A percentile compares a stretch with the other conserved stretches of the same genome.
These are phyloP conservation scores for Fomitiporia mediterranea DNA, from an alignment of 1,284 basidiomycete genomes.

Conservation along the genomic window DNA sequence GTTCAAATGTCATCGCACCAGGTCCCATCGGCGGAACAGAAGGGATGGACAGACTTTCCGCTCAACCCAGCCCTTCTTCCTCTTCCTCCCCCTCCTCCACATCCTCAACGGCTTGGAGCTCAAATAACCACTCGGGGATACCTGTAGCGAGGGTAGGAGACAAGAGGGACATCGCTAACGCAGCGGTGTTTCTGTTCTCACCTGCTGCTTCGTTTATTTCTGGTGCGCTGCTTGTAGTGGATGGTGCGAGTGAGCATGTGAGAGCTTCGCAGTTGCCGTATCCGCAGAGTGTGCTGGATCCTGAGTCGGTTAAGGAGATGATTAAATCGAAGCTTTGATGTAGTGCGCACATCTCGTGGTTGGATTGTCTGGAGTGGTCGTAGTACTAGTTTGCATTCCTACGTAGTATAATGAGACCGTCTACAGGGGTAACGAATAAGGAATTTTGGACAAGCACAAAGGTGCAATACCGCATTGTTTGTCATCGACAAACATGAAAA, in stretches of 20 bases:
- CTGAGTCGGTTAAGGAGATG: slow-evolving; percentile 36
- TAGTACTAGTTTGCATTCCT: no score
- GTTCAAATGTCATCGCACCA: slow-evolving; percentile 90
- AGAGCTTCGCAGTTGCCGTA: slow-evolving; percentile 52
- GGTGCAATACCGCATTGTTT: no score
- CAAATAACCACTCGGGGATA: slow-evolving; percentile 24
- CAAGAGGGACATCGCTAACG: slow-evolving; percentile 74
- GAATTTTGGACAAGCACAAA: no score
- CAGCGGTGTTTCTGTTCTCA: slow-evolving; percentile 85
- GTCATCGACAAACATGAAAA: no score
- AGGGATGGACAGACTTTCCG: slow-evolving; percentile 72
- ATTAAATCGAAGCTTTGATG: slow-evolving; percentile 39
- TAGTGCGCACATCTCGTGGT: no score
- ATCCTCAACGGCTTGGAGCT: neutral
- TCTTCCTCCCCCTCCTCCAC: neutral
- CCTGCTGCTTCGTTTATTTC: slow-evolving; percentile 81
- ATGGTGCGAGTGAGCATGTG: slow-evolving; percentile 61
- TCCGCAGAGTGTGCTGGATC: slow-evolving; percentile 62
- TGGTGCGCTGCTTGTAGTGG: slow-evolving; percentile 66
- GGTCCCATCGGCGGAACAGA: slow-evolving; percentile 85
- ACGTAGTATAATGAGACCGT: no score
- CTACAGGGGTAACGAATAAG: no score
- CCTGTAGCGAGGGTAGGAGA: slow-evolving; percentile 67
- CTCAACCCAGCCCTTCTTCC: slow-evolving; percentile 31
- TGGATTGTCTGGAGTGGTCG: no score